Percentiles rank a stretch among this genome's conserved stretches.
Conservation (phyloP, 331 rosid genomes). For the Arachis monticola region DNA sequence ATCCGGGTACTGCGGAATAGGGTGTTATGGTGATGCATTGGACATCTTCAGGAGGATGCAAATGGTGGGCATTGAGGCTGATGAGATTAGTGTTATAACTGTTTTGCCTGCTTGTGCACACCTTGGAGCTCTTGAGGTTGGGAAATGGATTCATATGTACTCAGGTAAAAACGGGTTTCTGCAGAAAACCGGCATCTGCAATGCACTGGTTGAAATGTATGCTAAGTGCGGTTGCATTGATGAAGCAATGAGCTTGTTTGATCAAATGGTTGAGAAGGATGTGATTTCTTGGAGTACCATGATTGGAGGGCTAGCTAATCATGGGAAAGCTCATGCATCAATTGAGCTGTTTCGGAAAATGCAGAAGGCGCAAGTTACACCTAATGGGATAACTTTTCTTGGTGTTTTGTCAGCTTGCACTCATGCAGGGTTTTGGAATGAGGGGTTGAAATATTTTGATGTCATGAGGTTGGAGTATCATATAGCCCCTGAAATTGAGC, state of each 20-base stretch:
- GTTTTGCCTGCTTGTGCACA: constrained; percentile 74
- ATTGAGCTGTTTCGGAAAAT: constrained; percentile 59
- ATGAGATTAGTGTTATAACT: constrained; percentile 70
- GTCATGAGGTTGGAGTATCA: constrained; percentile 50
- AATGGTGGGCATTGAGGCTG: constrained; percentile 64
- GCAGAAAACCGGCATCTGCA: constrained; percentile 47
- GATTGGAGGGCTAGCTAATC: constrained; percentile 71
- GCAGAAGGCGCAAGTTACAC: constrained; percentile 49
- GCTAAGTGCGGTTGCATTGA: constrained; percentile 71
- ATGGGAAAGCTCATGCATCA: constrained; percentile 65
- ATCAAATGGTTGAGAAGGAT: constrained; percentile 59
- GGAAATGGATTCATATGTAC: constrained; percentile 83
- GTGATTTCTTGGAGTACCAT: constrained; percentile 84
- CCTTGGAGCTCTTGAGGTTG: constrained; percentile 80
- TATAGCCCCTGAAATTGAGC: constrained; percentile 64
- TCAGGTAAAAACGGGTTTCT: constrained; percentile 49
- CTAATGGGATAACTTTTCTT: constrained; percentile 73
- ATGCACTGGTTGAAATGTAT: constrained; percentile 81
- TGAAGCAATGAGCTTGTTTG: constrained; percentile 59
- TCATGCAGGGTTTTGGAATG: constrained; percentile 74
- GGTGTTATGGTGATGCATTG: constrained; percentile 59
- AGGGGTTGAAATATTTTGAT: constrained; percentile 59
- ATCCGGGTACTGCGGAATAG: constrained; percentile 60
- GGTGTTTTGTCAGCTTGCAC: constrained; percentile 72
- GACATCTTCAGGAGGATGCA: constrained; percentile 69